Evolutionary conservation across 1,284 basidiomycete species (phyloP), one percentile per base, ranked within the genome.

Genomic region (Ustilago esculenta): DNA sequence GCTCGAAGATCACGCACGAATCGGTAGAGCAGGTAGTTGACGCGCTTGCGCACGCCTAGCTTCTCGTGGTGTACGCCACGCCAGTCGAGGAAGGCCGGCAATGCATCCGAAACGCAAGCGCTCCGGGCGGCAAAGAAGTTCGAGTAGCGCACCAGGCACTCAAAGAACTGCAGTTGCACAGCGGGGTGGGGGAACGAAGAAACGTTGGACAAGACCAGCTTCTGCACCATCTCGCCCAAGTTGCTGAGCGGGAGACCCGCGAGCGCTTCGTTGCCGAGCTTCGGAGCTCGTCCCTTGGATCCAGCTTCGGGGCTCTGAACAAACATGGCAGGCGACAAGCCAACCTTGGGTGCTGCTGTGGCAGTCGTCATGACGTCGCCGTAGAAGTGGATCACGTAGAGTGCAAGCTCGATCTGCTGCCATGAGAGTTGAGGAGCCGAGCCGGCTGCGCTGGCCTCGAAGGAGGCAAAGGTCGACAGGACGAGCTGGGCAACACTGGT

Each of bases 141-240:
- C 34, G 89, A 88, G 82, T 99, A 99, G 52, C 97, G 88, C 14
- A 92, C 88, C 9, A 88, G 87, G 20, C 92, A 92, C 84, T 98
- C 96, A 73, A 98, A 98, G 84, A 91, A 96, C 79, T 95, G 92
- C 82, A 97, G 86, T 12, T 88, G 86, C n/a, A 98, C 95, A 9
- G 90, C 87, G 23, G 90, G 89, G 82, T 97, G 90, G 2, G 92
- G 92, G 84, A 90, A 94, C 1, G 86, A 85, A 3, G 90, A 89
- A 41, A 98, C 89, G 18, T 90, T 89, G 24, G 92, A 94, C 69
- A 90, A 87, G 37, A 96, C 88, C 48, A 95, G 87, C 6, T 90
- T 87, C 67, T 90, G 87, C 44, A 99, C 85, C 85, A 98, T 89
- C 81, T 96, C 91, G 32, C 97, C 96, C 54, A 94, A 90, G 3